phyloP scores from a whole-genome alignment of 441 rosid species.

The Bruguiera hainesii region DNA sequence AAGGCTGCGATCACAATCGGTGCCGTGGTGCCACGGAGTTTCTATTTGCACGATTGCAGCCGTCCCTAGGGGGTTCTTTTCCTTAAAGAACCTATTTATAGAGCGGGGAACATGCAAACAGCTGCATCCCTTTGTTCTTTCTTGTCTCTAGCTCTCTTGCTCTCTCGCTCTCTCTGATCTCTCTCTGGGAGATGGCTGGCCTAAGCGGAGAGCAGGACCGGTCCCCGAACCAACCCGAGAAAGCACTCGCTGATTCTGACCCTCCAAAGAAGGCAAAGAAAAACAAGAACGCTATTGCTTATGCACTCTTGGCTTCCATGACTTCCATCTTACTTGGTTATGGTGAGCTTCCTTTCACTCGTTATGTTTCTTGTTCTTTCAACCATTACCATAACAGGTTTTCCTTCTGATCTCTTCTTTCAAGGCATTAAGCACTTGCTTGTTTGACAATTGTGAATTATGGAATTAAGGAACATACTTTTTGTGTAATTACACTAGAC shows the following conservation, averaged over 20 bases:
- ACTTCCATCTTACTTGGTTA: constrained; percentile 79
- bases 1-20: too few species aligned
- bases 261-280: constrained; percentile 51
- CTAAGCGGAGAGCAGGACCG: constrained; percentile 11
- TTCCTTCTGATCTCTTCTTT: background rate
- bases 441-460: too few species aligned
- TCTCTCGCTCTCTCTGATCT: background rate
- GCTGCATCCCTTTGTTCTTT: background rate
- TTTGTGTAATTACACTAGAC: too few species aligned
- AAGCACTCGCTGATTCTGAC: constrained; percentile 45
- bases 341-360: constrained; percentile 32
- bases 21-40: too few species aligned
- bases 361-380: background rate
- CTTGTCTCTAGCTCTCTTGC: background rate
- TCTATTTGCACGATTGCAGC: too few species aligned
- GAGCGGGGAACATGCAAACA: background rate
- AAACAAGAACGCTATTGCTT: constrained; percentile 62
- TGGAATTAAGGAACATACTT: too few species aligned
- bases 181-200: constrained; percentile 26
- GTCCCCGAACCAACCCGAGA: constrained; percentile 16
- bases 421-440: too few species aligned
- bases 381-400: background rate
- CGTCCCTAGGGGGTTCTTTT: too few species aligned
- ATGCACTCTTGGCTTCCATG: constrained; percentile 80
- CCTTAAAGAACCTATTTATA: too few species aligned